phyloP scores from a whole-genome alignment of 2,329 filamentous ascomycete genomes.

The Curvularia hawaiiensis region DNA sequence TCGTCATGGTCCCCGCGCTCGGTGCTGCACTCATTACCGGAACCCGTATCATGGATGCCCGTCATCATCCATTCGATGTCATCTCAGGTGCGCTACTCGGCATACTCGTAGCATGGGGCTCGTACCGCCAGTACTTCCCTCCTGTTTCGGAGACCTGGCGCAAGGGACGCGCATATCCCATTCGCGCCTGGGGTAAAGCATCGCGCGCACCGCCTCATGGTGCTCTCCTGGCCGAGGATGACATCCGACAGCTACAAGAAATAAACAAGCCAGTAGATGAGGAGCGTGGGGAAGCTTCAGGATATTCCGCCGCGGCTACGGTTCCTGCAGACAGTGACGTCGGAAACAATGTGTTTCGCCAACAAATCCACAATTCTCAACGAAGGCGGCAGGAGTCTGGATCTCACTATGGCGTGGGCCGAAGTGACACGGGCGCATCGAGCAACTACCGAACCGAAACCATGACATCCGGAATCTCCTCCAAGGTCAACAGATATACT shows the following conservation, averaged over 20 bases:
- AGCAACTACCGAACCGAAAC: constrained; percentile 35
- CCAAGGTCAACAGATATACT: constrained; percentile 41
- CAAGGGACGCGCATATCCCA: constrained; percentile 64
- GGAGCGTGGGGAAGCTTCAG: constrained; percentile 41
- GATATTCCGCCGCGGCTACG: constrained; percentile 33
- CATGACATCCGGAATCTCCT: constrained; percentile 34
- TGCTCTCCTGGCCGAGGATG: constrained; percentile 36
- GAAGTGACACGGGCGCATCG: constrained; percentile 39
- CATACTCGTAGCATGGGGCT: constrained; percentile 56
- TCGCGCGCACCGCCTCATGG: constrained; percentile 44
- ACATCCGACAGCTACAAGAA: constrained; percentile 38
- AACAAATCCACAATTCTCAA: constrained; percentile 47
- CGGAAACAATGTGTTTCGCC: constrained; percentile 45
- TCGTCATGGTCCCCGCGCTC: constrained; percentile 60
- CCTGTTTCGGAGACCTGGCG: constrained; percentile 60
- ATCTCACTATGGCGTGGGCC: constrained; percentile 34
- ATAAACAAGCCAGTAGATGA: constrained; percentile 37
- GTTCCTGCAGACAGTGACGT: constrained; percentile 25
- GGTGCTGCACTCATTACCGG: constrained; percentile 61
- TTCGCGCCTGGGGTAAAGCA: constrained; percentile 58
- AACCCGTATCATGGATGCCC: constrained; percentile 65
- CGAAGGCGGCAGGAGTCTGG: constrained; percentile 39
- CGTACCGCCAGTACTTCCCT: constrained; percentile 66
- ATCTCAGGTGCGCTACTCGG: constrained; percentile 61
- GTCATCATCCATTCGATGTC: constrained; percentile 66